Evolutionary conservation across 2,329 filamentous ascomycete species (phyloP).

Genomic region (Parastagonospora avenae): DNA sequence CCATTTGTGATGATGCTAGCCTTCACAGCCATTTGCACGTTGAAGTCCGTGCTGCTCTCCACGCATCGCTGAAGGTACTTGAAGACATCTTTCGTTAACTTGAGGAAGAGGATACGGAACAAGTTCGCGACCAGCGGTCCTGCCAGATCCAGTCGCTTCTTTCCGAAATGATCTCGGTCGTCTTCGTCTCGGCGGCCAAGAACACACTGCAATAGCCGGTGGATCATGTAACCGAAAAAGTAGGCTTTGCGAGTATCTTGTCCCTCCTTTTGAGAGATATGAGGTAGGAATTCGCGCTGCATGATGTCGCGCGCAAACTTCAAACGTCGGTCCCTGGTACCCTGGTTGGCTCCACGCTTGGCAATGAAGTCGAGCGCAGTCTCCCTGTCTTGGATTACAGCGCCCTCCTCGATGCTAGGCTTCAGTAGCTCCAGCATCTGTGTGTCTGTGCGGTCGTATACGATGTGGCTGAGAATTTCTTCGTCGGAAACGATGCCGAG

Average conservation of each 20-base stretch:
- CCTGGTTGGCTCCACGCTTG: conserved; percentile 79
- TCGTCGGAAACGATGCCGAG: conserved; percentile 96
- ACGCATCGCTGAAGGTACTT: conserved; percentile 92
- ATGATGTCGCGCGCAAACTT: conserved; percentile 92
- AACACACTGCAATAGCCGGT: conserved; percentile 90
- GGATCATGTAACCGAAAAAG: conserved; percentile 98
- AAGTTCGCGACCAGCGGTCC: conserved; percentile 94
- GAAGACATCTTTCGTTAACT: conserved; percentile 88
- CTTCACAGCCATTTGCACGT: conserved; percentile 88
- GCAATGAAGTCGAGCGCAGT: conserved; percentile 95
- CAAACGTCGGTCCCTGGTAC: conserved; percentile 85
- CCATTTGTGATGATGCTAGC: conserved; percentile 89
- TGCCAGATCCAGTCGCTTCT: conserved; percentile 95
- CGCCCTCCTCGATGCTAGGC: conserved; percentile 95
- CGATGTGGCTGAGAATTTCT: conserved; percentile 97
- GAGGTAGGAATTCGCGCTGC: conserved; percentile 94
- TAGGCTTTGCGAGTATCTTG: conserved; percentile 96
- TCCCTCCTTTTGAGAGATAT: conserved; percentile 93
- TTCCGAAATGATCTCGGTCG: conserved; percentile 98
- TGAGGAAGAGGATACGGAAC: conserved; percentile 89
- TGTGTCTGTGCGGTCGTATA: conserved; percentile 91
- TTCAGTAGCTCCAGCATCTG: conserved; percentile 98
- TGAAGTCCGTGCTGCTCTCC: conserved; percentile 87
- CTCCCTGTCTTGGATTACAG: conserved; percentile 93
- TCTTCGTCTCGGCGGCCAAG: conserved; percentile 92